These are phyloP conservation scores for Mycena metata DNA, from an alignment of 768 basidiomycete species.

Conservation along the genomic window DNA sequence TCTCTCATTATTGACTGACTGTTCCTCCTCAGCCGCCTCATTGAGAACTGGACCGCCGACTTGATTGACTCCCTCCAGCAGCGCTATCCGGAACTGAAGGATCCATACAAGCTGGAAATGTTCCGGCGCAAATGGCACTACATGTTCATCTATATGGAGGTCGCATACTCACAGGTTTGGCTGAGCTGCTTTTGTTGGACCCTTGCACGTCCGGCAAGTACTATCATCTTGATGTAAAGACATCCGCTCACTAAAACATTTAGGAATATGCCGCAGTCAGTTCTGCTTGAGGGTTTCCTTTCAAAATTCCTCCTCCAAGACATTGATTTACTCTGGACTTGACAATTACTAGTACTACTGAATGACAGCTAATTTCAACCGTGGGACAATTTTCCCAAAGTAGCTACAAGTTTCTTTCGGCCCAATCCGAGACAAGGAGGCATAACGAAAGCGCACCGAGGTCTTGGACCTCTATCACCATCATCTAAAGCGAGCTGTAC, in stretches of 20 bases:
- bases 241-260: background rate
- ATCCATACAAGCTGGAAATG: constrained; percentile 38
- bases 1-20: too few relatives aligned
- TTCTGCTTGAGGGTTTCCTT: background rate
- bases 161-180: constrained; percentile 24
- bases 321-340: too few relatives aligned
- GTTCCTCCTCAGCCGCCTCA: constrained; percentile 40
- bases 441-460: too few relatives aligned
- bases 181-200: constrained; percentile 28
- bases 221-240: too few relatives aligned
- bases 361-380: too few relatives aligned
- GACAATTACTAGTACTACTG: too few relatives aligned
- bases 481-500: too few relatives aligned
- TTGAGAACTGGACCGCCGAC: constrained; percentile 40
- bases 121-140: constrained; percentile 33
- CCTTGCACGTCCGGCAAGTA: constrained; percentile 20
- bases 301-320: too few relatives aligned
- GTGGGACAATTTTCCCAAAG: too few relatives aligned
- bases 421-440: too few relatives aligned
- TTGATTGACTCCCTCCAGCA: constrained; percentile 34
- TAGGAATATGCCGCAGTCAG: background rate
- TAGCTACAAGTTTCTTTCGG: too few relatives aligned
- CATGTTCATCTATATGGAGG: constrained; percentile 32
- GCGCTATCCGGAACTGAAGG: constrained; percentile 41
- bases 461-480: too few relatives aligned